phyloP scores from a whole-genome alignment of 768 basidiomycete genomes.

The Leccinum imitatum region DNA sequence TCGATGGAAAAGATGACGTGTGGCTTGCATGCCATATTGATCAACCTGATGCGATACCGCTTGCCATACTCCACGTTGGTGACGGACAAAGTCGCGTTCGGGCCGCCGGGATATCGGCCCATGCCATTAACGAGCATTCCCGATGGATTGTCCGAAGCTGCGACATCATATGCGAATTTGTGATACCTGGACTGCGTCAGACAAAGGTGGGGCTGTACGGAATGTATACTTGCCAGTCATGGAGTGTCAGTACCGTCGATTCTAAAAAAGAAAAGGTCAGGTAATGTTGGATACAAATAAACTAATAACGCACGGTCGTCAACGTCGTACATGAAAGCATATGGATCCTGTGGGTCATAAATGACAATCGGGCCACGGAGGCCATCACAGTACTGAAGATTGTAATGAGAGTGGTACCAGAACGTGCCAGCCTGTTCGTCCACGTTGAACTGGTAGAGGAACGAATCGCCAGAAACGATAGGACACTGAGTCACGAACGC shows the following conservation, averaged over 20 bases:
- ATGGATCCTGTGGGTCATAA: conserved; percentile 40
- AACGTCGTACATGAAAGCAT: conserved; percentile 34
- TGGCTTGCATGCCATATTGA: conserved; percentile 45
- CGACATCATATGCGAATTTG: conserved; percentile 19
- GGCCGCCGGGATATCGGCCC: conserved; percentile 37
- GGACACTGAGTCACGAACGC: conserved; percentile 50
- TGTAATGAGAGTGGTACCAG: conserved; percentile 51
- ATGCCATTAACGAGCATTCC: conserved; percentile 40
- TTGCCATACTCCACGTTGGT: conserved; percentile 34
- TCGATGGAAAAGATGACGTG: conserved; percentile 46
- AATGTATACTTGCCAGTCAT: conserved; percentile 36
- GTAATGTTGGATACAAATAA: neutral
- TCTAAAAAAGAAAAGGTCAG: conserved; percentile 20
- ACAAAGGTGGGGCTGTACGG: neutral
- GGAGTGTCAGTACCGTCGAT: conserved; percentile 39
- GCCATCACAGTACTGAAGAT: conserved; percentile 56
- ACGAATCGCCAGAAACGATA: conserved; percentile 38
- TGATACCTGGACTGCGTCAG: conserved; percentile 20
- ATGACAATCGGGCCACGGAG: conserved; percentile 49
- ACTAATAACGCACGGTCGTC: conserved; percentile 30
- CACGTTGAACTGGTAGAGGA: conserved; percentile 37
- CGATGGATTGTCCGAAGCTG: conserved; percentile 13
- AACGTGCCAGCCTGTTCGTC: conserved; percentile 37
- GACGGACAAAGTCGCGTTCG: conserved; percentile 33
- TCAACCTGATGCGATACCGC: conserved; percentile 41